These are phyloP conservation scores for Penicillium lagena DNA, from an alignment of 495 filamentous ascomycete genomes.

Conservation along the genomic window DNA sequence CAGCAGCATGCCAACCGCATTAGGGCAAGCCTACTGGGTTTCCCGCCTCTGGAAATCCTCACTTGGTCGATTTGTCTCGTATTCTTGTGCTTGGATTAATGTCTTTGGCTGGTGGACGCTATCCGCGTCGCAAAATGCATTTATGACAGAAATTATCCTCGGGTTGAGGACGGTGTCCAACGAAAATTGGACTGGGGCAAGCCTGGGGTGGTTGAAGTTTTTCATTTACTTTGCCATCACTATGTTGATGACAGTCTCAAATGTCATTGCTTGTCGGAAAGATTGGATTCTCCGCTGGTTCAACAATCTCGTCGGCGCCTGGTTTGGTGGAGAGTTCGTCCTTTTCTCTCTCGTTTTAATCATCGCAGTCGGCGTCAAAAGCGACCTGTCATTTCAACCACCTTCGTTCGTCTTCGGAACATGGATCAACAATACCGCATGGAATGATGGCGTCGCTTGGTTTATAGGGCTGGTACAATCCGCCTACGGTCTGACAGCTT, in stretches of 20 bases:
- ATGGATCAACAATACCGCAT: slow-evolving; percentile 57
- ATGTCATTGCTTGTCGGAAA: slow-evolving; percentile 35
- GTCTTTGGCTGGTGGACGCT: slow-evolving; percentile 45
- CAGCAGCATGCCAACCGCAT: slow-evolving; percentile 39
- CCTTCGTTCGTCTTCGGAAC: slow-evolving; percentile 45
- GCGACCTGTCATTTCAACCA: slow-evolving; percentile 28
- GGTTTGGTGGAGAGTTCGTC: slow-evolving; percentile 37
- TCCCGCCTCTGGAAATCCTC: slow-evolving; percentile 30
- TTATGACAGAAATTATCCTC: slow-evolving; percentile 41
- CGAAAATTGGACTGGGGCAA: slow-evolving; percentile 29
- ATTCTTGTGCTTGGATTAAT: slow-evolving; percentile 45
- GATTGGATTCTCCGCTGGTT: slow-evolving; percentile 34
- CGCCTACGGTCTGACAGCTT: slow-evolving; percentile 53
- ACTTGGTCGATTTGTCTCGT: slow-evolving; percentile 31
- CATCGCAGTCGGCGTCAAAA: slow-evolving; percentile 31
- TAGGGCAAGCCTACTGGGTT: slow-evolving; percentile 41
- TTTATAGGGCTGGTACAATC: slow-evolving; percentile 54
- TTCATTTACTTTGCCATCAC: slow-evolving; percentile 34
- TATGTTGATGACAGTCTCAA: slow-evolving; percentile 29
- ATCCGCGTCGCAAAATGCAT: slow-evolving; percentile 36
- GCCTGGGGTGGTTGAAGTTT: slow-evolving; percentile 34
- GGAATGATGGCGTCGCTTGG: slow-evolving; percentile 57
- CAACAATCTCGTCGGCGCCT: slow-evolving; percentile 40
- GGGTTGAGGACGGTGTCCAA: slow-evolving; percentile 41
- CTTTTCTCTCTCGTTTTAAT: slow-evolving; percentile 35